Base-by-base conservation (phyloP, 345 rosid genomes). In the Lepidium aucheri region DNA sequence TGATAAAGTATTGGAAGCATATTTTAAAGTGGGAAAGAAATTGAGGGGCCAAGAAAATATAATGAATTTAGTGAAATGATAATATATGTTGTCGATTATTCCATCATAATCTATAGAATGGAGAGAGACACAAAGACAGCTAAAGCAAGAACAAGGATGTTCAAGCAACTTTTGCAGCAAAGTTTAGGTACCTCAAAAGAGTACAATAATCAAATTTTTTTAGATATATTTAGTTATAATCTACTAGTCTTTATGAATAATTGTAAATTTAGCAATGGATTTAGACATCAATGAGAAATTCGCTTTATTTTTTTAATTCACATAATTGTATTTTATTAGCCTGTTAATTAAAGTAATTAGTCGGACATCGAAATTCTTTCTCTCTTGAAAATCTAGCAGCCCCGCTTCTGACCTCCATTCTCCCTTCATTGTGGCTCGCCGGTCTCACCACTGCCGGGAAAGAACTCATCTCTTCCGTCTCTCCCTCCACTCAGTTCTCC, bases 181-280 rank as follows among this genome's bases (percentile, higher is more conserved):
- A 54, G 68, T 74, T 74, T 50, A 72, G 49, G 71, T 58, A 58
- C 71, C 76, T 72, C 53, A 72, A 72, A 72, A 65, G 76, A 10
- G 66, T 57, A 43, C 32, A 72, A 63, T 42, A 68, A 55, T 41
- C n/a, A n/a, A n/a, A n/a, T n/a, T n/a, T n/a, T n/a, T 40, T 40
- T 26, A 49, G n/a, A 20, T 69, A 12, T 20, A 44, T 53, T 44
- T 61, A 14, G 17, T 15, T 70, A 44, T 53, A 49, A 46, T 63
- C 64, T 43, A 71, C 58, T 45, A 45, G 62, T 53, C 26, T 1
- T 20, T 26, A 46, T 47, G 62, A 4, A 10, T n/a, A 39, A 51
- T 14, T 52, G 15, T 54, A 20, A 35, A 53, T 38, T 65, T 66
- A 73, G 57, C 56, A 52, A 26, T 34, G 34, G 67, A 58, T 59